These are phyloP conservation scores for Chlamydomonas asymmetrica DNA, from an alignment of 139 green algal species.

Conservation along the genomic window DNA sequence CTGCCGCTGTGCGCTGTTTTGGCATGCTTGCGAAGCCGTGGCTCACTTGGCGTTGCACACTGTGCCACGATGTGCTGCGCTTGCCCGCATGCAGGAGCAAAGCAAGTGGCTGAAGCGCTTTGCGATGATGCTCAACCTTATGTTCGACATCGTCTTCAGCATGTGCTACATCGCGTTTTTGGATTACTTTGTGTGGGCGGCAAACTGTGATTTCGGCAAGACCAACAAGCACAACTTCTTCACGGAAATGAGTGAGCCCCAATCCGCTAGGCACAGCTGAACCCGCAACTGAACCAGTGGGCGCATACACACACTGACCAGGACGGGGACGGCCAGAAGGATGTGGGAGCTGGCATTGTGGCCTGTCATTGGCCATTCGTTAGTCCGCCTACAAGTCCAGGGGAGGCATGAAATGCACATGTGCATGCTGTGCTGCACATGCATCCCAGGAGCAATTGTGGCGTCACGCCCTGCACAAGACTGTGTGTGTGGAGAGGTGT, in stretches of 20 bases:
- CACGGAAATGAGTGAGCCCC: not conserved
- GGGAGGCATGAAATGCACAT: not conserved
- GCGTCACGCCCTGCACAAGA: no score
- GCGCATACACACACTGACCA: not conserved
- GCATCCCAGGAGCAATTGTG: no score
- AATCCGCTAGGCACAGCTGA: not conserved
- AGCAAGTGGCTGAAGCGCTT: not conserved
- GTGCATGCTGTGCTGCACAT: not conserved
- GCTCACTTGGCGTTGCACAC: no score
- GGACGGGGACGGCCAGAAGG: not conserved
- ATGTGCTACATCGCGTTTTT: constrained; percentile 13
- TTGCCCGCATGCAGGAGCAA: constrained; percentile 13
- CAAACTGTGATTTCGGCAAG: constrained; percentile 6
- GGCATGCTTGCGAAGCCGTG: no score
- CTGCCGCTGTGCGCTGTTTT: no score
- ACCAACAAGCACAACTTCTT: not conserved
- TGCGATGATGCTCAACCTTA: not conserved
- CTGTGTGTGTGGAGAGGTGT: not conserved
- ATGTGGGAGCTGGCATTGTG: not conserved
- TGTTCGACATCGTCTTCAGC: constrained; percentile 14
- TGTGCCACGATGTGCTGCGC: no score
- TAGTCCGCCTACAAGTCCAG: not conserved
- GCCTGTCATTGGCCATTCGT: not conserved
- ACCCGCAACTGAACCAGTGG: not conserved
- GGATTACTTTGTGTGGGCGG: constrained; percentile 11